Conservation (phyloP, 164 flowering plant species). For the Sextonia rubra region DNA sequence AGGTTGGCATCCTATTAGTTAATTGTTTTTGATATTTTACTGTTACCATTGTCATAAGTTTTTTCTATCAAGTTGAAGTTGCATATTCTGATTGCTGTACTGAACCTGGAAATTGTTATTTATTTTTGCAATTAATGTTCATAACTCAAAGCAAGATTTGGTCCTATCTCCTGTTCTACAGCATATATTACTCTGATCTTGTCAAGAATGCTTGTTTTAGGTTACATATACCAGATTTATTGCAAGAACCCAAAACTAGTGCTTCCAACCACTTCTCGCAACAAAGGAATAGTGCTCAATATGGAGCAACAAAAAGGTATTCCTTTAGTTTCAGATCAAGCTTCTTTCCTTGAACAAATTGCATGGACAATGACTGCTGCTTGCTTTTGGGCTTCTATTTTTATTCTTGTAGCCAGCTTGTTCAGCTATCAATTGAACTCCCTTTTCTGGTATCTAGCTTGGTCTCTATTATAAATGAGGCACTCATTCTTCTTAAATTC, state of each 20-base stretch:
- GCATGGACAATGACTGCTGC: background rate
- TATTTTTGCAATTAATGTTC: too few species aligned
- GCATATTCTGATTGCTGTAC: background rate
- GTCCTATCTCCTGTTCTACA: background rate
- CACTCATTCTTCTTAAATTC: background rate
- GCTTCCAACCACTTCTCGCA: slow-evolving; percentile 9
- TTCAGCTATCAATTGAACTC: background rate
- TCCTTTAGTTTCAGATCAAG: background rate
- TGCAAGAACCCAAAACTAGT: background rate
- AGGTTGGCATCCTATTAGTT: slow-evolving; percentile 26
- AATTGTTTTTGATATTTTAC: slow-evolving; percentile 4
- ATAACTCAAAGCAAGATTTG: background rate
- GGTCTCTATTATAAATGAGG: background rate
- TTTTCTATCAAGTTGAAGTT: too few species aligned
- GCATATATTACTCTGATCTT: background rate
- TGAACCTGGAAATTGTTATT: background rate
- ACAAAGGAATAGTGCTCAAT: slow-evolving; percentile 33
- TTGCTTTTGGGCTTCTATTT: background rate
- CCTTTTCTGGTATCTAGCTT: background rate
- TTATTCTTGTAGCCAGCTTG: background rate
- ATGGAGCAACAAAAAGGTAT: slow-evolving; percentile 53
- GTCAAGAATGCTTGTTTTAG: background rate
- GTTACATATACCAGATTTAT: background rate
- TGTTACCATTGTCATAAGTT: background rate
- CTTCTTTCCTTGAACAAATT: background rate